Evolutionary conservation across 2,329 filamentous ascomycete genomes (phyloP), one percentile per base, ranked within the genome.

Genomic region (Tolypocladium nubicola): DNA sequence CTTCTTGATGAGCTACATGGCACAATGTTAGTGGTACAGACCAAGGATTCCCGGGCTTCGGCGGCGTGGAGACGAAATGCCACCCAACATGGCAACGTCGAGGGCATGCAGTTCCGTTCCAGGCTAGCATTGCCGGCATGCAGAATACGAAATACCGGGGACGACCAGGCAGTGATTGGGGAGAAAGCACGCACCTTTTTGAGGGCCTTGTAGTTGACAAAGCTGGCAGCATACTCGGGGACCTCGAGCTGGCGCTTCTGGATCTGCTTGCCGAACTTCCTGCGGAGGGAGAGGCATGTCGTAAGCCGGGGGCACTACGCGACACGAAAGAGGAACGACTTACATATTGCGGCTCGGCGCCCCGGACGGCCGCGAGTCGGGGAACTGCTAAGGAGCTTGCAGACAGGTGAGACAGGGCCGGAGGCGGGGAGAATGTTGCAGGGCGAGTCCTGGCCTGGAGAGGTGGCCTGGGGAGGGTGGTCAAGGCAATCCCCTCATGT

Each of bases 211-310:
- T 99, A 99, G 76, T 99, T 97, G 66, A 97, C 92, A 71, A 99
- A 99, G 75, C 92, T 97, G 63, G 93, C 91, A 61, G 94, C 93
- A 87, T 99, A 99, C 82, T 99, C 94, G 60, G 94, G 94, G 60
- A 99, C 92, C 73, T 99, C 94, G 68, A 99, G 89, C 82, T 99
- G 94, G 72, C 92, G 88, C 80, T 96, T 96, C 79, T 97, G 94
- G 65, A 99, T 96, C 73, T 97, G 90, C 80, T 99, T 99, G 74
- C 94, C 94, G 79, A 99, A 99, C 84, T 99, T 99, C 94, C 93
- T 99, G 68, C 55, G 61, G 59, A 39, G 52, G 35, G 49, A 54
- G 54, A 53, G 40, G 53, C 39, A 39, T 54, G 58, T 59, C 39
- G 61, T 57, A 50, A 57, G 54, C 40, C 43, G 21, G 19, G 19